Base-by-base conservation (phyloP, 179 eudicot genomes). In the Dionaea muscipula region DNA sequence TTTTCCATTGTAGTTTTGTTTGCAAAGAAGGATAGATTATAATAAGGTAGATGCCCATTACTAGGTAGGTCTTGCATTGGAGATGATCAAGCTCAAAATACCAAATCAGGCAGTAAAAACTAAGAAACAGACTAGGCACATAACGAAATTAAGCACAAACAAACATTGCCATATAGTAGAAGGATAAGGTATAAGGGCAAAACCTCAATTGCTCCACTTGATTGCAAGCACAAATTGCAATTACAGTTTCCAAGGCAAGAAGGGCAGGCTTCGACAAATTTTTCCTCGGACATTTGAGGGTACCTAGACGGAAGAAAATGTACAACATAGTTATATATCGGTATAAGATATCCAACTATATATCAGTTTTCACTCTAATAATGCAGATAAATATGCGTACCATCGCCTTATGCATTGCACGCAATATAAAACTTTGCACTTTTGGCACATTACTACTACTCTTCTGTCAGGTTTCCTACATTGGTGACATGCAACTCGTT, bases 161-260 rank as follows among this genome's bases (percentile, higher is more conserved):
- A n/a, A n/a, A n/a, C n/a, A n/a, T n/a, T n/a, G n/a, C n/a, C n/a
- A n/a, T n/a, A n/a, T n/a, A n/a, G n/a, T 13, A 12, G 15, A 3
- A 40, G 3, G 16, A 40, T 40, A 43, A 43, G 17, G 18, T 31
- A 56, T 14, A 9, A 17, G 18, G 18, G n/a, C n/a, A n/a, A n/a
- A 47, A 89, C 97, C 81, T 76, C 68, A 39, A 79, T 55, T 31
- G 51, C 55, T 38, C 68, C 63, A 58, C 71, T 56, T 31, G 81
- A 70, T 43, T 72, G 94, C 62, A 90, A 74, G 62, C 97, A 90
- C 55, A 66, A 60, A 43, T 81, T 76, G 63, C 97, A 90, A 53
- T 90, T 90, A 75, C 97, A 90, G 26, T 74, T 83, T 31, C 68
- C 69, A 37, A 75, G 80, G 57, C 97, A 90, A 59, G 66, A 84